Base-by-base conservation (phyloP, 1,284 basidiomycete genomes). In the Golubevia sp. region DNA sequence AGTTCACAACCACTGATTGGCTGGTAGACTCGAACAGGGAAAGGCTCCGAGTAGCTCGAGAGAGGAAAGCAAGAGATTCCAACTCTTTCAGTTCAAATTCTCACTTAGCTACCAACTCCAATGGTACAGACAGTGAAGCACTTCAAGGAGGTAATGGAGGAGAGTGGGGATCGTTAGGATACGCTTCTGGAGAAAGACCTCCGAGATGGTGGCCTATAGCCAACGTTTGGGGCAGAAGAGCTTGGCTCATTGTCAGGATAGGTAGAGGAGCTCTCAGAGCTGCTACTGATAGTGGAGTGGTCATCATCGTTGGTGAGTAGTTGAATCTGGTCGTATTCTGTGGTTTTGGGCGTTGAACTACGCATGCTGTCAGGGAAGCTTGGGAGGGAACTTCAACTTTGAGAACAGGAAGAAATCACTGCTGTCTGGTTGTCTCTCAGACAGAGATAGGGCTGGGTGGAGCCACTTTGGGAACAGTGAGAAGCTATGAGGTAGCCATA, bases 1-100 rank as follows among this genome's bases (percentile, higher is more conserved):
- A 73, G 70, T 76, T 76, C 58, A 64, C 70, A 2, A 82, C 80
- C 23, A 78, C 82, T 3, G 80, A 83, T 52, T 83, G 80, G 80
- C 71, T 83, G 53, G 78, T 80, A 53, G 80, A 83, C 38, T 73
- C 67, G 30, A 73, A 74, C 6, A 69, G 80, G 27, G 80, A 83
- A 56, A 72, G 80, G 44, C 77, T 73, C 56, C 68, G 79, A 26
- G 50, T 76, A 6, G 67, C 73, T 25, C 63, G 75, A n/a, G 68
- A 74, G 51, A 64, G 71, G 8, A 63, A 55, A 51, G 72, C 61
- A 18, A 62, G 67, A 34, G 64, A 63, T 27, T 68, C 65, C 24
- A 67, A 63, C n/a, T 71, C 68, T 34, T 67, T 67, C 18, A 63
- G 63, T 8, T 73, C 62, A 63, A 75, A 66, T 56, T 61, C 67